phyloP scores from a whole-genome alignment of 176 grass and related monocot species.

The Carex parvula region DNA sequence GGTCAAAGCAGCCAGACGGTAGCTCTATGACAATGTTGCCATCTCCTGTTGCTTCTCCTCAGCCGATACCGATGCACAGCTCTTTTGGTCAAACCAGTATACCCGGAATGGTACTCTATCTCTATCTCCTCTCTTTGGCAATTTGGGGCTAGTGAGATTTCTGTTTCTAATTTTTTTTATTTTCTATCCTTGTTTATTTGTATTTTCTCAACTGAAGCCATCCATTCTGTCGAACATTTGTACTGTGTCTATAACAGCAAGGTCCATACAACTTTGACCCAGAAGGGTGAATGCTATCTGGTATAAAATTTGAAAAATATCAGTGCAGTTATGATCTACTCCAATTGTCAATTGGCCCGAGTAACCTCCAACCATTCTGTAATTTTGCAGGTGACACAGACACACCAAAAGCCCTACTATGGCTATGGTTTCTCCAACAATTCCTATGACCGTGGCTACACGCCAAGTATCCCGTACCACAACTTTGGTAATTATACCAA shows the following conservation, averaged over 20 bases:
- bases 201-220: not conserved
- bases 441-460: slow-evolving; percentile 46
- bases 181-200: not conserved
- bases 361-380: not conserved
- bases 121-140: slow-evolving; percentile 24
- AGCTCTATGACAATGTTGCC: slow-evolving; percentile 50
- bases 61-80: slow-evolving; percentile 34
- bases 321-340: not conserved
- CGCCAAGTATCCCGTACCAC: not conserved
- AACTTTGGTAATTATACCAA: slow-evolving; percentile 35
- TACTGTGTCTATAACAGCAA: slow-evolving; percentile 3
- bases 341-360: not conserved
- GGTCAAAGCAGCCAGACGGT: slow-evolving; percentile 65
- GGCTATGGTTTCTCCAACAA: slow-evolving; percentile 58
- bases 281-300: slow-evolving; percentile 2
- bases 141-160: not conserved
- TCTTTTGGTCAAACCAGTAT: slow-evolving; percentile 65
- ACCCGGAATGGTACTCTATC: slow-evolving; percentile 54
- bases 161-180: not conserved
- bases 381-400: slow-evolving; percentile 21
- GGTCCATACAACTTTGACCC: not conserved
- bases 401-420: slow-evolving; percentile 72
- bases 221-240: slow-evolving; percentile 6
- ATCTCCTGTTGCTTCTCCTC: slow-evolving; percentile 65
- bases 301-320: not conserved